Base-by-base conservation (phyloP, 2,329 filamentous ascomycete species). In the Cordyceps sp. region DNA sequence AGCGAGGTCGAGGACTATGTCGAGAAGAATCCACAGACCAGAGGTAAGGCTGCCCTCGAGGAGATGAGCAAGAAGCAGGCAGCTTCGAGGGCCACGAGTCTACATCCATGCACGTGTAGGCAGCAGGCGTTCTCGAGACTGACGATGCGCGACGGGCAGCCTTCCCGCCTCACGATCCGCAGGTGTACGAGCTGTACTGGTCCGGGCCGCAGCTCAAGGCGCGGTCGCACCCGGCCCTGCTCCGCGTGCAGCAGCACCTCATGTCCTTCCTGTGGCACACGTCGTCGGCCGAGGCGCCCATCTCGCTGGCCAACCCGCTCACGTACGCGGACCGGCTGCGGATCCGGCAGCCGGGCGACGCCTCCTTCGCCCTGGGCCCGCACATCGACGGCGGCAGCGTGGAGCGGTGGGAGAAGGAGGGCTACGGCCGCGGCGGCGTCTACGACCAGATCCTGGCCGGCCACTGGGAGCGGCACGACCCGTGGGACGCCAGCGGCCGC, bases 181-280 rank as follows among this genome's bases (percentile, higher is more conserved):
- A 79, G 28, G 78, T 85, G 6, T 82, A 71, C 44, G 79, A 84
- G 48, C 57, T 85, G 2, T 85, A 84, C 53, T 84, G 78, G 78
- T 78, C 76, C 0, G 61, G 62, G 2, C 59, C 75, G 2, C 80
- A 86, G 47, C 57, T 79, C 27, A 64, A 67, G 39, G 78, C 77
- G 4, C 66, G 80, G n/a, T 55, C 65, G 0, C 74, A 85, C 45
- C 67, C 73, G 1, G 70, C 73, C 37, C 53, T 84, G 38, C 54
- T 84, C 15, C 48, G 54, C 16, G 60, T 70, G 0, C 78, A 84
- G 42, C 55, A 55, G 7, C 67, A 68, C 18, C 62, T 85, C 22
- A 73, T 81, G 61, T 48, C 57, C 6, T 48, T 53, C 5, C 49
- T 82, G 31, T 83, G 76, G 76, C 62, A 58, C 42, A 60, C 60